Evolutionary conservation across 805 yeast species (phyloP).

Genomic region (Yarrowia sp.): DNA sequence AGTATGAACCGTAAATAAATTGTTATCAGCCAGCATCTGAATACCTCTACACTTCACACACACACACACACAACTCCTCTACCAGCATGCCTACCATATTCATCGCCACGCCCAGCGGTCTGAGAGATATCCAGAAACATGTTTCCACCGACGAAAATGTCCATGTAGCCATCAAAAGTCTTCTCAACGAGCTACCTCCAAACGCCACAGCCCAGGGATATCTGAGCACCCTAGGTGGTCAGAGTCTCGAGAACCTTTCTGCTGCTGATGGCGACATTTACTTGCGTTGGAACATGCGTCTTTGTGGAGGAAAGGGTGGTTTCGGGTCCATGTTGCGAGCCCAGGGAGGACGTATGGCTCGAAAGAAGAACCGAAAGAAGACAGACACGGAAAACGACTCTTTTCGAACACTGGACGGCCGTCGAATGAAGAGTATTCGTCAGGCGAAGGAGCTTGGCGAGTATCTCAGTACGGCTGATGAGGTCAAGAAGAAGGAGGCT

Average conservation of each 20-base stretch:
- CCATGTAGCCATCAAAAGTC: not conserved
- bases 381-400: slow-evolving; percentile 36
- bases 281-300: slow-evolving; percentile 14
- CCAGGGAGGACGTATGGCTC: slow-evolving; percentile 42
- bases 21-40: not conserved
- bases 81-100: slow-evolving; percentile 25
- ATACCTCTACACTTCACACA: not conserved
- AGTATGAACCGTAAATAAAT: not conserved
- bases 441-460: slow-evolving; percentile 41
- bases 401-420: slow-evolving; percentile 45
- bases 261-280: not conserved
- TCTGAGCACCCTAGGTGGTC: slow-evolving; percentile 1
- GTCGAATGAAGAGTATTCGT: slow-evolving; percentile 40
- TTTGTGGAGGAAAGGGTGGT: slow-evolving; percentile 55
- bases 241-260: not conserved
- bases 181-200: not conserved
- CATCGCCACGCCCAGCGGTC: slow-evolving; percentile 27
- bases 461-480: slow-evolving; percentile 29
- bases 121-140: slow-evolving; percentile 3
- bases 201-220: slow-evolving; percentile 7
- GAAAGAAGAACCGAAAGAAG: slow-evolving; percentile 32
- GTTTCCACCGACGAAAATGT: not conserved
- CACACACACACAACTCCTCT: not conserved
- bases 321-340: slow-evolving; percentile 45
- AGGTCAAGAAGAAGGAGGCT: slow-evolving; percentile 26